Conservation (phyloP, 1,139 yeast genomes). For the Diutina sp. region DNA sequence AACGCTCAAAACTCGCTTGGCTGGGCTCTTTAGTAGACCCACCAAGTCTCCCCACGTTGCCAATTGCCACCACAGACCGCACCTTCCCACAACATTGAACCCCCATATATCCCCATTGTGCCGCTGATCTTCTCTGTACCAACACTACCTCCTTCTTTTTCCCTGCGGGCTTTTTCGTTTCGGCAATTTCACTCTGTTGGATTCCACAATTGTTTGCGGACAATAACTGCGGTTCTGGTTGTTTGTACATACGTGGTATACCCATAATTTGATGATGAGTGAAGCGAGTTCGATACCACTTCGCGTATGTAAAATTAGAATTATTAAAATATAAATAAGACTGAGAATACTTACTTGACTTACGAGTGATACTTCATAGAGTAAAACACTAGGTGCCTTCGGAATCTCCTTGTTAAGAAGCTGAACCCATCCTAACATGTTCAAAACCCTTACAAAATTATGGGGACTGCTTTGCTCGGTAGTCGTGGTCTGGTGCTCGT, state of each 20-base stretch:
- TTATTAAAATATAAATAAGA: too few relatives aligned
- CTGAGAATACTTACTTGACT: too few relatives aligned
- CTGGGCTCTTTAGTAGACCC: conserved; percentile 15
- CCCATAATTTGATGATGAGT: neutral
- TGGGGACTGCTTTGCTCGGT: too few relatives aligned
- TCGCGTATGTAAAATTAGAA: neutral
- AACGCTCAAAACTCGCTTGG: conserved; percentile 35
- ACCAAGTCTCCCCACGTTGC: neutral
- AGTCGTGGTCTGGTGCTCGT: too few relatives aligned
- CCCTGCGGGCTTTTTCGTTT: neutral
- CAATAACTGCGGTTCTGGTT: neutral
- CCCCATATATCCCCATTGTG: neutral
- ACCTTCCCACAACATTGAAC: conserved; percentile 1
- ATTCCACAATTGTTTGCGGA: conserved; percentile 2
- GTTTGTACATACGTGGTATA: conserved; percentile 1
- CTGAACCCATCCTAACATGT: too few relatives aligned
- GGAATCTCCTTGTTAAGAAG: too few relatives aligned
- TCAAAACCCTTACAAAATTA: too few relatives aligned
- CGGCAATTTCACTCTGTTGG: conserved; percentile 2
- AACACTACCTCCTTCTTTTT: neutral
- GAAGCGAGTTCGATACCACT: neutral
- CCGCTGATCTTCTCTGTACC: neutral
- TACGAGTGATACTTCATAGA: too few relatives aligned
- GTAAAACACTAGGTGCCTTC: too few relatives aligned
- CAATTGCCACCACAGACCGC: neutral